Percentiles rank a stretch among this genome's conserved stretches.
Conservation (phyloP, 2,329 filamentous ascomycete species). For the Eutypa lata region DNA sequence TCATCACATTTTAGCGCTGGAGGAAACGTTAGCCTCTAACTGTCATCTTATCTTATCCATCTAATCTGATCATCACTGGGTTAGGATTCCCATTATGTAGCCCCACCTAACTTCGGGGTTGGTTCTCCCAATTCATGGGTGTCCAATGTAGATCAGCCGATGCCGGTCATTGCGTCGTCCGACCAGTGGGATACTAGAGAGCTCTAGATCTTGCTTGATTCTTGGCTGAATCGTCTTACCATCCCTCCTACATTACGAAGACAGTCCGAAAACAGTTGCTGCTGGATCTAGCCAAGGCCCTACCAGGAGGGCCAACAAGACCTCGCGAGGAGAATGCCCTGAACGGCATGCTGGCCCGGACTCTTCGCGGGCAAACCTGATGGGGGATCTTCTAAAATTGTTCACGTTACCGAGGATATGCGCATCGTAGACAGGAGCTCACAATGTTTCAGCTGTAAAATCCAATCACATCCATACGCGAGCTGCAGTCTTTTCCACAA, state of each 20-base stretch:
- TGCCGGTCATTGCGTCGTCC: neutral
- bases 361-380: neutral
- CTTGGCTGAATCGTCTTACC: neutral
- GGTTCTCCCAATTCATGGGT: neutral
- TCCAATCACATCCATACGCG: neutral
- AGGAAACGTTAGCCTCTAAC: neutral
- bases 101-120: neutral
- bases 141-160: neutral
- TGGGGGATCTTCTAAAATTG: neutral
- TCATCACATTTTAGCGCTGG: neutral
- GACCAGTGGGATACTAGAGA: neutral
- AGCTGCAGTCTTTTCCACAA: neutral
- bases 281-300: no score
- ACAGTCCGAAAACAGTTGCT: no score
- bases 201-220: no score
- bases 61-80: neutral
- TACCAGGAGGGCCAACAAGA: no score
- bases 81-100: neutral
- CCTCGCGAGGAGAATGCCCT: neutral
- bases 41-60: constrained; percentile 1
- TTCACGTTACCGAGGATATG: neutral
- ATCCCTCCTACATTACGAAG: neutral
- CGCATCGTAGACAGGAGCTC: neutral
- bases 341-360: neutral
- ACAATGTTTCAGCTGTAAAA: neutral